Base-by-base conservation (phyloP, 805 yeast genomes). In the Saccharomycopsis guyanensis region DNA sequence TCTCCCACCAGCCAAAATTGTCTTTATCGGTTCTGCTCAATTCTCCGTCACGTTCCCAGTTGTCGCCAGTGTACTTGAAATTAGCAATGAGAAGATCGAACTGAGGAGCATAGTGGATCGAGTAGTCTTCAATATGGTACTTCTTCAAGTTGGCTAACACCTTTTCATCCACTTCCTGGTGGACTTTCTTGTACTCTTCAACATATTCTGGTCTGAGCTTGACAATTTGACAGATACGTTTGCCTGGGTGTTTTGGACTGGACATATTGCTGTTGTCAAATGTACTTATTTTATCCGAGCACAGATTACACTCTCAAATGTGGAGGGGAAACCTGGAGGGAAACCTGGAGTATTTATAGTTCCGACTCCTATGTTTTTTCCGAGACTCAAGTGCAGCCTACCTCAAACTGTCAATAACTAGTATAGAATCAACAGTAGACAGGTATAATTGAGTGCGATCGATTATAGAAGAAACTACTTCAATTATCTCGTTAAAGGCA, bases 81-180 rank as follows among this genome's bases (percentile, higher is more conserved):
- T 49, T 60, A 33, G 70, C 69, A 43, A 67, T 66, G 16, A 68
- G 50, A 15, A 68, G 42, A 20, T 53, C 54, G 42, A 60, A 58
- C 23, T 52, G 47, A 6, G 66, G 64, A 33, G 61, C 44, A 46
- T 65, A 66, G 49, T 63, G 62, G 46, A 68, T 66, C 1, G 71
- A 66, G 55, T 67, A 68, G 55, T 67, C 71, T 50, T 65, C 70
- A 42, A 68, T 64, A 46, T 66, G 66, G 49, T 64, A 64, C 38
- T 65, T 62, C 13, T 53, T 52, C 27, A 68, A 49, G 46, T 59
- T 62, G 25, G 53, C 60, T 19, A 62, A 54, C 3, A 68, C 71
- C 6, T 64, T 59, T 13, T 55, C 55, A 56, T 62, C 59, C n/a
- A 61, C 59, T 6, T 56, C 50, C 19, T 50, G 35, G 51, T 68